These are phyloP conservation scores for Dendrobium catenatum DNA, from an alignment of 106 monocot genomes.

Conservation along the genomic window DNA sequence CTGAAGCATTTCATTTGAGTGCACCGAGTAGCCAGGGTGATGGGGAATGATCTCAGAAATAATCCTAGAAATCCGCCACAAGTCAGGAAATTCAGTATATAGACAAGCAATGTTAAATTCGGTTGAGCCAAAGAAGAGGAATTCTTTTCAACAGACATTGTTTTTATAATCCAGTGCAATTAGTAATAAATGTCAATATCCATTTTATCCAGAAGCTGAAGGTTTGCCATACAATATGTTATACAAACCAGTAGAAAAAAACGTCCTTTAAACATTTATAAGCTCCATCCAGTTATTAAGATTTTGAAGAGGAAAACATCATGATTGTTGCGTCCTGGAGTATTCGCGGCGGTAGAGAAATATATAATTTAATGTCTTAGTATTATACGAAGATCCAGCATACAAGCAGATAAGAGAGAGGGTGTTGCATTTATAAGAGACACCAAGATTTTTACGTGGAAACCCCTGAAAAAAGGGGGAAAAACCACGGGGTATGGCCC, in stretches of 20 bases:
- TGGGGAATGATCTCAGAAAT: slow-evolving; percentile 28
- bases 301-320: neutral
- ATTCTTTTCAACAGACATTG: too few species aligned
- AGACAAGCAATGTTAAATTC: neutral
- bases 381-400: too few species aligned
- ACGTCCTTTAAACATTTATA: too few species aligned
- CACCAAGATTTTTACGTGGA: too few species aligned
- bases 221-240: neutral
- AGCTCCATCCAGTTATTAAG: too few species aligned
- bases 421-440: too few species aligned
- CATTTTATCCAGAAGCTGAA: neutral
- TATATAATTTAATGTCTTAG: too few species aligned
- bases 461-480: too few species aligned
- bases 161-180: neutral
- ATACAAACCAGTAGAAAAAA: neutral
- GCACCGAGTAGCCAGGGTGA: slow-evolving; percentile 17
- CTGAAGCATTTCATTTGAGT: slow-evolving; percentile 22
- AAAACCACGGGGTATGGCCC: too few species aligned
- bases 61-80: slow-evolving; percentile 12
- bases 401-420: too few species aligned
- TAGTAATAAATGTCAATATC: neutral
- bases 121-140: neutral
- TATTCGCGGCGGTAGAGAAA: too few species aligned
- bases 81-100: neutral
- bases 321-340: too few species aligned